These are phyloP conservation scores for Fusarium domesticum DNA, from an alignment of 2,329 filamentous ascomycete species.

Conservation along the genomic window DNA sequence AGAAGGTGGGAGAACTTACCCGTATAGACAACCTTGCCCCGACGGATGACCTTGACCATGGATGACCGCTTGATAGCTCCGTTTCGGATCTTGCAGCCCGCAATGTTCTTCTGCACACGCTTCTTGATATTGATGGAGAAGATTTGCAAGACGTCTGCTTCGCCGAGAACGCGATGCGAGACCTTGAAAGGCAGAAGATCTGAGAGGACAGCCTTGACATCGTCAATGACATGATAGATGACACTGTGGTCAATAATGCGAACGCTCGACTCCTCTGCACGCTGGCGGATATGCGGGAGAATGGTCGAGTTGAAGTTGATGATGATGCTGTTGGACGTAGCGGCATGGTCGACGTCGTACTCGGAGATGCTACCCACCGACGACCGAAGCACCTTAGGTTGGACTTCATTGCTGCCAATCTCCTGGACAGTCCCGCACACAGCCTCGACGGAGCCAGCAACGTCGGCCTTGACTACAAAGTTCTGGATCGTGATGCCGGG, in stretches of 20 bases:
- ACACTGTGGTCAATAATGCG: slow-evolving; percentile 80
- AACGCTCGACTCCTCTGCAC: slow-evolving; percentile 71
- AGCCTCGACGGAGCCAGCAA: slow-evolving; percentile 90
- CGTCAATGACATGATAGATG: slow-evolving; percentile 77
- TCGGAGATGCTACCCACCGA: slow-evolving; percentile 76
- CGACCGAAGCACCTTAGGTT: slow-evolving; percentile 71
- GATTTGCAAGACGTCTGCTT: slow-evolving; percentile 79
- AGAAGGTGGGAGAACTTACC: slow-evolving; percentile 56
- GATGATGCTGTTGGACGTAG: slow-evolving; percentile 70
- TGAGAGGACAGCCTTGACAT: slow-evolving; percentile 65
- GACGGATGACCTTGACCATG: slow-evolving; percentile 69
- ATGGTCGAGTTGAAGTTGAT: slow-evolving; percentile 82
- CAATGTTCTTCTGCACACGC: slow-evolving; percentile 68
- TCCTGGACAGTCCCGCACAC: slow-evolving; percentile 73
- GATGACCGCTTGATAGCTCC: slow-evolving; percentile 64
- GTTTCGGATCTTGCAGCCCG: slow-evolving; percentile 84
- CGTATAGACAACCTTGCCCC: slow-evolving; percentile 70
- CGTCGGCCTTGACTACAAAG: slow-evolving; percentile 89
- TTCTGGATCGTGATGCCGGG: slow-evolving; percentile 57
- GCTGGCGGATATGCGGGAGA: slow-evolving; percentile 62
- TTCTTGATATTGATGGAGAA: slow-evolving; percentile 82
- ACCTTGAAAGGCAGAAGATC: slow-evolving; percentile 66
- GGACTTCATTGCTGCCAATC: slow-evolving; percentile 82
- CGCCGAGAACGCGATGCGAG: slow-evolving; percentile 71
- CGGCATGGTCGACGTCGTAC: slow-evolving; percentile 85